Conservation (phyloP, 2,329 filamentous ascomycete species). For the Colletotrichum somersetense region DNA sequence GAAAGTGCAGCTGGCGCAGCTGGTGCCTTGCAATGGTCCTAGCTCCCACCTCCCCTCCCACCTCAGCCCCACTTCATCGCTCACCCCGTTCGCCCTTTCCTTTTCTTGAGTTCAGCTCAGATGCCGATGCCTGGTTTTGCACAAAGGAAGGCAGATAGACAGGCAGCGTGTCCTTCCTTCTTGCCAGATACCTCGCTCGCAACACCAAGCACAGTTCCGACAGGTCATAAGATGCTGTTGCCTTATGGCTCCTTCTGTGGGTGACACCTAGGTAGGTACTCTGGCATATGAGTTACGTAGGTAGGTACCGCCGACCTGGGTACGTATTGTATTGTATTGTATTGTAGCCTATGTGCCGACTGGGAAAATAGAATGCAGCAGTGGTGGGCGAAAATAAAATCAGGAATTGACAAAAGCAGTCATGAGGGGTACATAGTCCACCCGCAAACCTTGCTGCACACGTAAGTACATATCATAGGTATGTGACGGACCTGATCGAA, state of each 20-base stretch:
- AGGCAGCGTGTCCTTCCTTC: not conserved
- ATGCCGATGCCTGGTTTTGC: not conserved
- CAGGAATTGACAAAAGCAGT: not conserved
- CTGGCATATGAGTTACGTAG: not conserved
- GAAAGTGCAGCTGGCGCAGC: conserved; percentile 22
- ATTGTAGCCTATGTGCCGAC: no score
- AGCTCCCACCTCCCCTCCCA: conserved; percentile 28
- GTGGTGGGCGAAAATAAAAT: not conserved
- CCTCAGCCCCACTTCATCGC: conserved; percentile 18
- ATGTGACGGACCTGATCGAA: not conserved
- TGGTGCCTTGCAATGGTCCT: conserved; percentile 26
- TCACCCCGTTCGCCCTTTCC: conserved; percentile 13
- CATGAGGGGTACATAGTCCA: conserved; percentile 4
- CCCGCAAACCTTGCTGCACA: conserved; percentile 1
- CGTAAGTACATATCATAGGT: not conserved
- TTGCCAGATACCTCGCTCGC: not conserved
- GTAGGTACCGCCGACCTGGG: no score
- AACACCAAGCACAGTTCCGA: no score
- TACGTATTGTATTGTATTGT: no score
- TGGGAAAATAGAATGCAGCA: no score
- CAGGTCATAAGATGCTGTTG: no score
- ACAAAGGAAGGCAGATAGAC: not conserved
- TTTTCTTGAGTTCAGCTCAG: conserved; percentile 16
- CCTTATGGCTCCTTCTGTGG: not conserved
- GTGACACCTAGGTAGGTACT: not conserved